These are phyloP conservation scores for Limonium bicolor DNA, from an alignment of 148 eudicot species.

Conservation along the genomic window DNA sequence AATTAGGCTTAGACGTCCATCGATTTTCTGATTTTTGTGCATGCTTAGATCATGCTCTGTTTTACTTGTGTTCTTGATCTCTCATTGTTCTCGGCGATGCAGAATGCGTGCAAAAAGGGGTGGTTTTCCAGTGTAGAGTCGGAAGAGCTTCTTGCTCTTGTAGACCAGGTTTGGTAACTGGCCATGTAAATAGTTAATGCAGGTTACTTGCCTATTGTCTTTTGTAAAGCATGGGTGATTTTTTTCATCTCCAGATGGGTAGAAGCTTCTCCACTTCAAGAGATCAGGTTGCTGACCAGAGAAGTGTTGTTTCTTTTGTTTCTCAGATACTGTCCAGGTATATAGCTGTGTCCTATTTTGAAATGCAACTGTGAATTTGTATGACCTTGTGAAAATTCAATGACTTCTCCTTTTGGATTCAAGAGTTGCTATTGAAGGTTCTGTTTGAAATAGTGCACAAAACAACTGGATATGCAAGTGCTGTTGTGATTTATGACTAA, in stretches of 20 bases:
- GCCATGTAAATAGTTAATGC: neutral
- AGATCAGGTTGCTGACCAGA: slow-evolving; percentile 24
- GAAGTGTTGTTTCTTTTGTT: slow-evolving; percentile 24
- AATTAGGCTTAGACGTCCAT: too few species aligned
- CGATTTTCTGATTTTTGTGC: too few species aligned
- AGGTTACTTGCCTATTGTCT: neutral
- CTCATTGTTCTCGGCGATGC: neutral
- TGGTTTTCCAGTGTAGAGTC: slow-evolving; percentile 56
- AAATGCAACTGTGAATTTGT: neutral
- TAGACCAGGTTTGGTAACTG: slow-evolving; percentile 40
- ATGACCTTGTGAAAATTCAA: neutral
- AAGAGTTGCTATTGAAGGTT: too few species aligned
- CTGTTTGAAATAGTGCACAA: too few species aligned
- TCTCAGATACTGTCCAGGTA: slow-evolving; percentile 52
- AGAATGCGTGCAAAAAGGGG: slow-evolving; percentile 75
- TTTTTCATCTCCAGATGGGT: slow-evolving; percentile 22
- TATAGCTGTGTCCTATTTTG: slow-evolving; percentile 3
- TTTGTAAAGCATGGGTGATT: neutral
- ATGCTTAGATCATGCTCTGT: too few species aligned
- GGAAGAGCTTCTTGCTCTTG: slow-evolving; percentile 44
- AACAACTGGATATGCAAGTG: too few species aligned
- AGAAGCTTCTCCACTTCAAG: slow-evolving; percentile 25
- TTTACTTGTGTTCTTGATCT: too few species aligned
- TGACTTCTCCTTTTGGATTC: neutral
- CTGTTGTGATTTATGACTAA: too few species aligned